Base-by-base conservation (phyloP, 371 early-diverging fungal genomes). In the Actinomortierella wolfii region DNA sequence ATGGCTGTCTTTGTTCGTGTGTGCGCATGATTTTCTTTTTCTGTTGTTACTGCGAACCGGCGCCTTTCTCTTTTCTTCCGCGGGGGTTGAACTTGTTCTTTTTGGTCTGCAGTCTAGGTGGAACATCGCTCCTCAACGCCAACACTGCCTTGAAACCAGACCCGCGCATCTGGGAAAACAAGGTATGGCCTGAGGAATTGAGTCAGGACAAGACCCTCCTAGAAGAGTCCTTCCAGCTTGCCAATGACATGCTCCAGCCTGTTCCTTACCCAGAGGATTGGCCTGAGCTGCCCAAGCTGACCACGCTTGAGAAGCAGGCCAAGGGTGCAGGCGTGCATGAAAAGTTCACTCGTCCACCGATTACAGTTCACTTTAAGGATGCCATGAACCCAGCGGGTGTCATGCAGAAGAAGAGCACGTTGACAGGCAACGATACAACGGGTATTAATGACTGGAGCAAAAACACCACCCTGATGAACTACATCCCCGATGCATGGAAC, bases 381-480 rank as follows among this genome's bases (percentile, higher is more conserved):
- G 59, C 47, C 1, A 60, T 76, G 44, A 78, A 78, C 61, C 59
- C 60, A 51, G 78, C 76, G 1, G 76, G 76, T 51, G 76, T 78
- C 24, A 46, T 42, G 40, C 76, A 78, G 56, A 60, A 65, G 53
- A 50, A 46, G 3, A 67, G 65, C 41, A 78, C 76, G 3, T 59
- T 78, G 21, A 68, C 74, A 8, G 78, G 78, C 13, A 78, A 78
- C 52, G 78, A 78, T 41, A 57, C 59, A 21, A 73, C 76, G 0
- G 76, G 78, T 42, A 54, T 73, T 45, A 78, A 78, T 49, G 76
- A 78, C 52, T 71, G 78, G 59, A 76, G 77, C 65, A 78, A 78
- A 57, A 78, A 76, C 52, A 68, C 57, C 8, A 78, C 69, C 3
- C 52, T 78, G 23, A 62, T 78, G 66, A 78, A 71, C 57, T 78